Conservation (phyloP, 192 early-diverging fungal species). For the Phlyctochytrium arcticum region DNA sequence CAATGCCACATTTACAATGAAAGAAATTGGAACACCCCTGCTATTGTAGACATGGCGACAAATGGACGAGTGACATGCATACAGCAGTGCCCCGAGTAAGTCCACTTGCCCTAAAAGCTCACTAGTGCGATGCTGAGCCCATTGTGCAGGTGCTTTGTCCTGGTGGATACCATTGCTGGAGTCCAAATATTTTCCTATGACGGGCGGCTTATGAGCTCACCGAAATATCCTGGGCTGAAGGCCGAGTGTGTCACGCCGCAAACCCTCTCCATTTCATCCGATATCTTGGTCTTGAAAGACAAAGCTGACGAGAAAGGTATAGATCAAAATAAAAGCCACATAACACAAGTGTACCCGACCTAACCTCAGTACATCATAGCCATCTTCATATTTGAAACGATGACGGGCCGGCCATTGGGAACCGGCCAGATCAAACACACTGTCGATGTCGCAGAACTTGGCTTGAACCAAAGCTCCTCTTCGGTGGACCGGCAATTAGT, state of each 20-base stretch:
- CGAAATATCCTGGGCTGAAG: constrained; percentile 51
- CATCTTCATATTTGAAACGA: constrained; percentile 49
- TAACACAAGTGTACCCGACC: background rate
- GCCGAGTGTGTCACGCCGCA: constrained; percentile 49
- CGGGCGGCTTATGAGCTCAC: constrained; percentile 41
- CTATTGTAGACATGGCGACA: constrained; percentile 49
- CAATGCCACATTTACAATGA: constrained; percentile 59
- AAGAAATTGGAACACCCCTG: constrained; percentile 60
- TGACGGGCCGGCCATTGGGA: constrained; percentile 37
- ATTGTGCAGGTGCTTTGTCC: constrained; percentile 40
- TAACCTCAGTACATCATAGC: constrained; percentile 20
- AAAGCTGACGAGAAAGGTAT: constrained; percentile 49
- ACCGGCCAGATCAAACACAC: constrained; percentile 43
- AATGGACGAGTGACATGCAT: constrained; percentile 56
- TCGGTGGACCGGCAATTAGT: constrained; percentile 41
- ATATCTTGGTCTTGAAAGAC: constrained; percentile 50
- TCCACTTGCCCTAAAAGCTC: background rate
- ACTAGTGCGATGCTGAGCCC: background rate
- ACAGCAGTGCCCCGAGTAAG: constrained; percentile 50
- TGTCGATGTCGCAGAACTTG: constrained; percentile 43
- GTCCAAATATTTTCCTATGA: constrained; percentile 58
- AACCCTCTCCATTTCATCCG: constrained; percentile 44
- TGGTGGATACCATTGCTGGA: constrained; percentile 50
- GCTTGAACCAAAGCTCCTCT: constrained; percentile 40
- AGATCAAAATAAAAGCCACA: too few relatives aligned